phyloP scores from a whole-genome alignment of 257 asterid species.

The Solanum tarapatanum region DNA sequence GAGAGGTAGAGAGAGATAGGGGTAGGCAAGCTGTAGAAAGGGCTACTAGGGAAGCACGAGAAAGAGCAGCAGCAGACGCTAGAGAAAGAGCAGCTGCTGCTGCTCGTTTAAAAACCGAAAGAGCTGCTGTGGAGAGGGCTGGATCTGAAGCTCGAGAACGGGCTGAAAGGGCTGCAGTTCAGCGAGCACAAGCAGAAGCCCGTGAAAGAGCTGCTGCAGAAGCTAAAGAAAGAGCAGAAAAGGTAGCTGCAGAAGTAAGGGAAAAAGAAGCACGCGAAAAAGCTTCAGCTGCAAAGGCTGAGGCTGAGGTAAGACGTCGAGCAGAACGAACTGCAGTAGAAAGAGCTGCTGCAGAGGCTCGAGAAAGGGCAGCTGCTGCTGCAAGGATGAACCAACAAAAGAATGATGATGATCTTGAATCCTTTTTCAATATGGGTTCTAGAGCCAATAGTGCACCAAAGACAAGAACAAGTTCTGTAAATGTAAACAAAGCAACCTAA shows the following conservation, averaged over 20 bases:
- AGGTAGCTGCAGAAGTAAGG: conserved; percentile 80
- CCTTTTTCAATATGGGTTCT: conserved; percentile 64
- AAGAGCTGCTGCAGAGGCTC: conserved; percentile 85
- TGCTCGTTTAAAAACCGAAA: conserved; percentile 60
- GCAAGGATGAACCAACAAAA: conserved; percentile 67
- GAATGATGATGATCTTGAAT: conserved; percentile 76
- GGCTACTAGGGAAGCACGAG: conserved; percentile 96
- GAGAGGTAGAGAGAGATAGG: conserved; percentile 65
- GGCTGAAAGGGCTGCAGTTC: conserved; percentile 91
- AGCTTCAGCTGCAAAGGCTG: conserved; percentile 55
- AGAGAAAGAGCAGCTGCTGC: conserved; percentile 58
- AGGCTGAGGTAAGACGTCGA: conserved; percentile 72
- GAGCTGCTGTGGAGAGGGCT: conserved; percentile 69
- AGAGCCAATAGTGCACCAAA: conserved; percentile 89
- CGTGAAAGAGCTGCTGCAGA: conserved; percentile 97
- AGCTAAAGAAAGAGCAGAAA: conserved; percentile 82
- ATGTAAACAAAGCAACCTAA: conserved; percentile 13
- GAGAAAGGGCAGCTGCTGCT: conserved; percentile 69
- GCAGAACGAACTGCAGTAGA: conserved; percentile 87
- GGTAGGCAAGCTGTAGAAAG: conserved; percentile 87
- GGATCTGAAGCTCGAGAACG: conserved; percentile 77
- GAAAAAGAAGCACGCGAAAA: conserved; percentile 60
- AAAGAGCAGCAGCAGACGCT: conserved; percentile 75
- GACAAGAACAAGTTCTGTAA: conserved; percentile 59
- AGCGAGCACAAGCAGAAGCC: conserved; percentile 89